Conservation (phyloP, 345 rosid genomes). For the Eucalyptus globulus region DNA sequence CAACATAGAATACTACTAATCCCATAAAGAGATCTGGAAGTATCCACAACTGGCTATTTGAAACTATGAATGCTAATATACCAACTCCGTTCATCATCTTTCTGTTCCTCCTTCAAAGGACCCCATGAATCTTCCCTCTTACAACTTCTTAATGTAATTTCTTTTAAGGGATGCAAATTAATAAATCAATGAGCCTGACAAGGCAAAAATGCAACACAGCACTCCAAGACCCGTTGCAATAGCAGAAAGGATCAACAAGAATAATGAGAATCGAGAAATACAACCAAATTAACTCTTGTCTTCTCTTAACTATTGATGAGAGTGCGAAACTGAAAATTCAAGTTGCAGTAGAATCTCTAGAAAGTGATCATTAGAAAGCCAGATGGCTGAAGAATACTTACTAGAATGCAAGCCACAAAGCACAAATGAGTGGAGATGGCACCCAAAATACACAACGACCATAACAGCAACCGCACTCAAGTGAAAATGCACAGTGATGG, state of each 20-base stretch:
- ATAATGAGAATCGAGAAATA: not conserved
- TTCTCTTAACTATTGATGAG: not conserved
- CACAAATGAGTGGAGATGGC: not conserved
- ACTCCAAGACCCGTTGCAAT: not conserved
- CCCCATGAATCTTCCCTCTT: not conserved
- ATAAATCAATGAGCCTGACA: not conserved
- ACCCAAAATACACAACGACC: not conserved
- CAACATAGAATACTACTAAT: not conserved
- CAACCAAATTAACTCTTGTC: not conserved
- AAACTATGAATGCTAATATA: not conserved
- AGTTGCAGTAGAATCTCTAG: not conserved
- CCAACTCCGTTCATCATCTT: not conserved
- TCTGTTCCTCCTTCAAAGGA: not conserved
- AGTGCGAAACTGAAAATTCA: not conserved
- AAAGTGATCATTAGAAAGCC: not conserved
- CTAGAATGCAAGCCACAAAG: not conserved
- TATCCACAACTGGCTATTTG: not conserved
- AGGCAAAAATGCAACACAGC: not conserved
- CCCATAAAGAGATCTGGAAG: not conserved
- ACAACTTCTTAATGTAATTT: not conserved
- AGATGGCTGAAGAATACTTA: not conserved
- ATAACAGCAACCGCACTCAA: not conserved
- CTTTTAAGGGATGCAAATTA: not conserved
- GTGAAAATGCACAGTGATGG: not conserved
- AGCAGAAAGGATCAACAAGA: not conserved